Percentiles rank a stretch among this genome's conserved stretches.
These are phyloP conservation scores for Aspergillus terreus DNA, from an alignment of 2,329 filamentous ascomycete species.

Conservation along the genomic window DNA sequence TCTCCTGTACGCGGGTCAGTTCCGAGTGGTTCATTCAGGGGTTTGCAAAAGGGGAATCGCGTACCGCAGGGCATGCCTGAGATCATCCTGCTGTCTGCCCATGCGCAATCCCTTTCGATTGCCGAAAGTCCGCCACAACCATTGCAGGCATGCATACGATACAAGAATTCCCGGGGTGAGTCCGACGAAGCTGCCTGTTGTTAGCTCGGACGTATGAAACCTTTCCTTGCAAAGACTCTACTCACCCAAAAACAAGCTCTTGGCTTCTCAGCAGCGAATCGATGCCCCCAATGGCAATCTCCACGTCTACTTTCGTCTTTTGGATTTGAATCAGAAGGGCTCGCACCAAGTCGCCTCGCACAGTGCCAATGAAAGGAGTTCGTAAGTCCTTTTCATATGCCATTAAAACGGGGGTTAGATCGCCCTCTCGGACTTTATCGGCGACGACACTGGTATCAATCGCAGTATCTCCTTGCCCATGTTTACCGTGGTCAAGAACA, in stretches of 20 bases:
- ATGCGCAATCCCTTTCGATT: conserved; percentile 65
- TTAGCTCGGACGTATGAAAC: conserved; percentile 10
- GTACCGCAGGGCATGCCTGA: conserved; percentile 70
- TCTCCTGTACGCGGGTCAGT: conserved; percentile 49
- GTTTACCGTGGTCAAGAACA: conserved; percentile 71
- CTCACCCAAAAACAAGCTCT: conserved; percentile 80
- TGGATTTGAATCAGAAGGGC: conserved; percentile 94
- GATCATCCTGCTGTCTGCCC: conserved; percentile 63
- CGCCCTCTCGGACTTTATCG: conserved; percentile 79
- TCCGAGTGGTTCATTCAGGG: neutral
- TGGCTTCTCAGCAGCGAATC: conserved; percentile 93
- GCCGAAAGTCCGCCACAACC: conserved; percentile 66
- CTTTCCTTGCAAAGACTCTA: neutral
- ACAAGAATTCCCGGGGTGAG: conserved; percentile 91
- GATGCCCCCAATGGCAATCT: conserved; percentile 93
- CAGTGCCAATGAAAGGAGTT: conserved; percentile 73
- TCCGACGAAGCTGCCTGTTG: conserved; percentile 68
- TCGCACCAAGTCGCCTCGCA: conserved; percentile 82
- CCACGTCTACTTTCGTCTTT: conserved; percentile 97
- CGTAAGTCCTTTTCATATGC: conserved; percentile 89
- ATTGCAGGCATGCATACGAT: conserved; percentile 68
- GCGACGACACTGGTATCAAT: conserved; percentile 70
- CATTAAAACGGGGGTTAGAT: conserved; percentile 83
- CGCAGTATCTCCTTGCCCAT: conserved; percentile 42
- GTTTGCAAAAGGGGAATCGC: neutral